Evolutionary conservation across 441 rosid species (phyloP).

Genomic region (Populus hybrid): DNA sequence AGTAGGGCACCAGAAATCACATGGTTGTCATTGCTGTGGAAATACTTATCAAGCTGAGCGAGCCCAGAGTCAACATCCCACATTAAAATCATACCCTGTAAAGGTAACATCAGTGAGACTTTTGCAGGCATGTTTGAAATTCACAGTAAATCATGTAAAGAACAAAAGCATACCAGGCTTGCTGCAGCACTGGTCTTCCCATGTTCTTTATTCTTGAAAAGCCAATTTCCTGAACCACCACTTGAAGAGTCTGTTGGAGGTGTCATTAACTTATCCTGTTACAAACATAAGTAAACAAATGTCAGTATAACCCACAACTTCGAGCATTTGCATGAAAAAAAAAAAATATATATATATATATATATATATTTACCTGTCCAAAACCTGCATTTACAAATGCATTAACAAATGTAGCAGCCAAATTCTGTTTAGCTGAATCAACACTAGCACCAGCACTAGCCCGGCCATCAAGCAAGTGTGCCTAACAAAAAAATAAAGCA

Average conservation of each 20-base stretch:
- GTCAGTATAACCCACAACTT: conserved; percentile 10
- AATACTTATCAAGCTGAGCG: conserved; percentile 85
- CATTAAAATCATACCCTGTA: conserved; percentile 85
- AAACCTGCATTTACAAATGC: conserved; percentile 99
- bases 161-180: conserved; percentile 62
- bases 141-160: background rate
- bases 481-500: conserved; percentile 41
- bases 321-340: background rate
- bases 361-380: conserved; percentile 59
- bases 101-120: conserved; percentile 22
- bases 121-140: background rate
- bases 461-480: conserved; percentile 95
- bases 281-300: conserved; percentile 9
- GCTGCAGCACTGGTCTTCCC: conserved; percentile 98
- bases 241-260: conserved; percentile 65
- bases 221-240: conserved; percentile 79
- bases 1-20: conserved; percentile 87
- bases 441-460: conserved; percentile 75
- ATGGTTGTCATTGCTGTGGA: conserved; percentile 78
- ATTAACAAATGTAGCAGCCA: conserved; percentile 95
- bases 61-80: conserved; percentile 98
- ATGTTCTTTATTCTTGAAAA: conserved; percentile 92
- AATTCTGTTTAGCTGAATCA: conserved; percentile 94
- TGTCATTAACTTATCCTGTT: conserved; percentile 95
- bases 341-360: background rate